A percentile compares a stretch with the other conserved stretches of the same genome.
These are phyloP conservation scores for Erodium maritimum DNA, from an alignment of 345 rosid genomes.

Conservation along the genomic window DNA sequence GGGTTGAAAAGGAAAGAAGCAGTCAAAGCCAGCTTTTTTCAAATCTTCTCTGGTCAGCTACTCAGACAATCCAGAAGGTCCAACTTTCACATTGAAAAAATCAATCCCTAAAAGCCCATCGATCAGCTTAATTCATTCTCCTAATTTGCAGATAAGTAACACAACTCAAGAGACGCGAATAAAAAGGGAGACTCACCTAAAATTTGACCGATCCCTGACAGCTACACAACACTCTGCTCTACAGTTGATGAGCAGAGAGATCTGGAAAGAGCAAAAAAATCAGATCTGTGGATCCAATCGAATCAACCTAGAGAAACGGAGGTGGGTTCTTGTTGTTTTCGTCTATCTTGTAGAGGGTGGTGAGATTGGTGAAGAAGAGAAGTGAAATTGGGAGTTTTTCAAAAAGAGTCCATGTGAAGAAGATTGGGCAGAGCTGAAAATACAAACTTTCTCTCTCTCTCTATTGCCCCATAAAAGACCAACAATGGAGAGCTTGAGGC, in stretches of 20 bases:
- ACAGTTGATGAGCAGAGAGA: not conserved
- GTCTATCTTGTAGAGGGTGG: not conserved
- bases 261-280: not conserved
- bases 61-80: too few relatives aligned
- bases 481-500: slow-evolving; percentile 49
- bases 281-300: not conserved
- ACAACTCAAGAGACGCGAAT: not conserved
- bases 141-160: too few relatives aligned
- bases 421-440: not conserved
- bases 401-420: not conserved
- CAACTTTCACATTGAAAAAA: not conserved
- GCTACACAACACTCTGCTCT: not conserved
- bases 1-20: not conserved
- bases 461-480: slow-evolving; percentile 13
- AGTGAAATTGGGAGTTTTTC: not conserved
- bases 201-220: not conserved
- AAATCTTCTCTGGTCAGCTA: too few relatives aligned
- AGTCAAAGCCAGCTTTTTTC: not conserved
- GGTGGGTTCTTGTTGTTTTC: not conserved
- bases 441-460: not conserved
- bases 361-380: not conserved
- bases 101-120: not conserved
- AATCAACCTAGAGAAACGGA: not conserved
- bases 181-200: not conserved
- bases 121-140: not conserved